Percentiles rank a stretch among this genome's conserved stretches.
These are phyloP conservation scores for Pleurotus salmoneostramineus DNA, from an alignment of 768 basidiomycete species.

Conservation along the genomic window DNA sequence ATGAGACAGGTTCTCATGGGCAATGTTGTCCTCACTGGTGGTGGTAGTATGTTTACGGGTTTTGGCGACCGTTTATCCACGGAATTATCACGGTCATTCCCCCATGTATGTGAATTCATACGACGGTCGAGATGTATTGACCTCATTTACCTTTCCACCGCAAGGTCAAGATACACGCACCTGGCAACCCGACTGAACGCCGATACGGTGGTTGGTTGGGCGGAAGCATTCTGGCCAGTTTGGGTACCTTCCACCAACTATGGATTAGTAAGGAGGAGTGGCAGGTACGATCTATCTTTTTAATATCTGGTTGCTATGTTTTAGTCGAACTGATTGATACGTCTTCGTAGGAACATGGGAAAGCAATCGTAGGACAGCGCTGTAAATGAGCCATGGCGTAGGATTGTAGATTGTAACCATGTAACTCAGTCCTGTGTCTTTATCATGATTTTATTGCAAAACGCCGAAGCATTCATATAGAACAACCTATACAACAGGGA, in stretches of 20 bases:
- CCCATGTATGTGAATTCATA: slow-evolving; percentile 56
- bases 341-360: slow-evolving; percentile 68
- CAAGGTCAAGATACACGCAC: slow-evolving; percentile 87
- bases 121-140: neutral
- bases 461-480: neutral
- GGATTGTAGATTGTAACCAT: too few relatives aligned
- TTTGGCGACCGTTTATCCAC: slow-evolving; percentile 77
- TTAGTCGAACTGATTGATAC: neutral
- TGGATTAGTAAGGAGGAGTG: slow-evolving; percentile 95
- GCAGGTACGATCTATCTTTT: slow-evolving; percentile 52
- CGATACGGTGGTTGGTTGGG: slow-evolving; percentile 94
- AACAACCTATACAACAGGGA: slow-evolving; percentile 7
- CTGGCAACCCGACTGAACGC: slow-evolving; percentile 87
- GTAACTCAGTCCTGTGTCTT: neutral
- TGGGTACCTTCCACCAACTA: slow-evolving; percentile 97
- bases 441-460: slow-evolving; percentile 1
- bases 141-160: neutral
- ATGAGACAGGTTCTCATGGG: slow-evolving; percentile 85
- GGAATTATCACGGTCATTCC: slow-evolving; percentile 73
- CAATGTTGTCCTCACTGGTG: slow-evolving; percentile 96
- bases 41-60: slow-evolving; percentile 83
- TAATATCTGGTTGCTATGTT: neutral
- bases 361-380: slow-evolving; percentile 76
- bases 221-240: slow-evolving; percentile 88
- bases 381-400: slow-evolving; percentile 56